These are phyloP conservation scores for Citrullus mucosospermus DNA, from an alignment of 306 rosid genomes.

Conservation along the genomic window DNA sequence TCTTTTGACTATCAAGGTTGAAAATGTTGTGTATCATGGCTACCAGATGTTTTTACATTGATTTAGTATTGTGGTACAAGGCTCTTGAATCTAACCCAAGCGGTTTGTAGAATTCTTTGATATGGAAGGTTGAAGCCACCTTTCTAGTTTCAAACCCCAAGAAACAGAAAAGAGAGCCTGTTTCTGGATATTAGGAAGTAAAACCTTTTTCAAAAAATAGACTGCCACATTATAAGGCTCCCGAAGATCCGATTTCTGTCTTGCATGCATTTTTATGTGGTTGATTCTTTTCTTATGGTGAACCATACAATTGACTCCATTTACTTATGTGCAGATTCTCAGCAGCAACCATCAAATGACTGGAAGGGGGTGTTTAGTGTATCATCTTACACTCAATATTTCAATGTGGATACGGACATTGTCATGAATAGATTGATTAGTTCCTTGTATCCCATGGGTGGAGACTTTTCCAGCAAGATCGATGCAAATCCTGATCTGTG, in stretches of 20 bases:
- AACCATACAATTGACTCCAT: constrained; percentile 3
- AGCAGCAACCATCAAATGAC: constrained; percentile 77
- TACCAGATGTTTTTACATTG: background rate
- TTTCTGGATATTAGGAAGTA: background rate
- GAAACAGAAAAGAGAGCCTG: background rate
- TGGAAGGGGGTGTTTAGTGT: constrained; percentile 84
- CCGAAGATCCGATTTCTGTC: background rate
- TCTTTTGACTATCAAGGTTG: background rate
- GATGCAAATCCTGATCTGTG: constrained; percentile 97
- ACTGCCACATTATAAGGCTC: background rate
- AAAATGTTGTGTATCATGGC: background rate
- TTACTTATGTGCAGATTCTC: constrained; percentile 52
- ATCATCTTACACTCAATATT: constrained; percentile 73
- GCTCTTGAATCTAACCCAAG: background rate
- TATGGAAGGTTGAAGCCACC: background rate
- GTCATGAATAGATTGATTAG: constrained; percentile 69
- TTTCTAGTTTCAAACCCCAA: background rate
- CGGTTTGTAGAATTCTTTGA: background rate
- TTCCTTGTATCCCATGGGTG: constrained; percentile 65
- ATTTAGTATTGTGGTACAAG: background rate
- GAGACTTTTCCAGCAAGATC: constrained; percentile 81
- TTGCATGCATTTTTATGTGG: background rate
- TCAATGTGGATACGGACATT: constrained; percentile 80
- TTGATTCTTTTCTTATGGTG: background rate
- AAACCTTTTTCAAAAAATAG: background rate